These are phyloP conservation scores for Fibroporia radiculosa DNA, from an alignment of 768 basidiomycete genomes.

Conservation along the genomic window DNA sequence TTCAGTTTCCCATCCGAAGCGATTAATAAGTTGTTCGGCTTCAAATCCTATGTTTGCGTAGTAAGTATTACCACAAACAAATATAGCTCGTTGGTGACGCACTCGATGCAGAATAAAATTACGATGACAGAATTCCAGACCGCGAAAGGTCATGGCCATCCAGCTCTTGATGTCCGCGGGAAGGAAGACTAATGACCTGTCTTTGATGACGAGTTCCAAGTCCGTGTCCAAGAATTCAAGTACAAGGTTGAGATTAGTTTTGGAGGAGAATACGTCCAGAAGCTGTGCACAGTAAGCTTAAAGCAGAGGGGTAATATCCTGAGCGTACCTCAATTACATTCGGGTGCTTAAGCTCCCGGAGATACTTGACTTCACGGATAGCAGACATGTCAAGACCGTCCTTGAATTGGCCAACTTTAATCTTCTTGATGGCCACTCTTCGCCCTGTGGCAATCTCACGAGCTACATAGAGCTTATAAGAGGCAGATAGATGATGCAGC, in stretches of 20 bases:
- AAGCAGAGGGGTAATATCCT: not conserved
- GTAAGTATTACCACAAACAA: no score
- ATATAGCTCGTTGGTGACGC: no score
- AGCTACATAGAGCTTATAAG: no score
- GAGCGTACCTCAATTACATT: constrained; percentile 83
- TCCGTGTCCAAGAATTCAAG: constrained; percentile 95
- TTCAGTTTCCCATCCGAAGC: constrained; percentile 88
- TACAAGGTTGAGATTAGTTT: constrained; percentile 94
- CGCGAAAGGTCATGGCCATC: constrained; percentile 98
- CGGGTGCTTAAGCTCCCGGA: constrained; percentile 88
- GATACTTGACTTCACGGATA: constrained; percentile 94
- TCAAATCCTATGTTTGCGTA: constrained; percentile 76
- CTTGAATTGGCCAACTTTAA: constrained; percentile 93
- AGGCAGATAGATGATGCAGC: no score
- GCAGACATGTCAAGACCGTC: constrained; percentile 99
- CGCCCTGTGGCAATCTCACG: constrained; percentile 65
- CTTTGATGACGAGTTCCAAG: constrained; percentile 94
- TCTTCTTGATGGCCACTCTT: constrained; percentile 98
- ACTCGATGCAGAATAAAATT: constrained; percentile 93
- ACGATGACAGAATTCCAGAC: constrained; percentile 96
- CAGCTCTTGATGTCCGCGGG: constrained; percentile 97
- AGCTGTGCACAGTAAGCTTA: constrained; percentile 45
- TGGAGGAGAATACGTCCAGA: constrained; percentile 93
- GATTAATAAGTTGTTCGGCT: constrained; percentile 97
- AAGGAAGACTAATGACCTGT: constrained; percentile 84